Conservation (phyloP, 257 asterid species). For the Fraxinus quadrangulata region DNA sequence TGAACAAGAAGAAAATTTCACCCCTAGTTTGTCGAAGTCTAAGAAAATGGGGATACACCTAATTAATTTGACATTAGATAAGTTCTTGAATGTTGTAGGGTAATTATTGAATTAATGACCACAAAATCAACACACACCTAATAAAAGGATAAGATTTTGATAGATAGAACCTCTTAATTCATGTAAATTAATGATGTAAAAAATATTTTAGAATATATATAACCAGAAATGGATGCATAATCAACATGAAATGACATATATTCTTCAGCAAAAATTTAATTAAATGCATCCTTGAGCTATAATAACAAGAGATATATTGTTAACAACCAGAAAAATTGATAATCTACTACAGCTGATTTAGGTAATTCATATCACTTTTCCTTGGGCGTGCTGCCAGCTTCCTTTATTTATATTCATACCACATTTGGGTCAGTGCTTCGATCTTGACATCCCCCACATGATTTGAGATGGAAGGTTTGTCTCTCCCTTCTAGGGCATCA, state of each 20-base stretch:
- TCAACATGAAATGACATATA: background rate
- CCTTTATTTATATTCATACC: background rate
- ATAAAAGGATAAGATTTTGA: background rate
- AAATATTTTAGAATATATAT: background rate
- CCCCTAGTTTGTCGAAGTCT: background rate
- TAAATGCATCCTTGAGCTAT: background rate
- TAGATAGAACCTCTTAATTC: background rate
- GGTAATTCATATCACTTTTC: no score
- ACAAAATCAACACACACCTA: background rate
- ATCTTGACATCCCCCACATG: background rate
- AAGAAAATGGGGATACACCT: background rate
- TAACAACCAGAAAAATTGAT: no score
- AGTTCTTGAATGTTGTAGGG: background rate
- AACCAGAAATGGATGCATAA: background rate
- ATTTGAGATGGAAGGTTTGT: no score
- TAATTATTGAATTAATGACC: background rate
- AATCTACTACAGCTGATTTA: no score
- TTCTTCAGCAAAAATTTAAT: no score
- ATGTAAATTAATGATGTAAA: background rate
- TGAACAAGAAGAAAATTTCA: background rate
- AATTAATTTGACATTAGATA: slow-evolving; percentile 1
- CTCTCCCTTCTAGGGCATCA: background rate
- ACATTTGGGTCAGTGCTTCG: background rate
- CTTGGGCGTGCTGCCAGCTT: background rate
- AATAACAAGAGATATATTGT: background rate